These are phyloP conservation scores for Russula compacta DNA, from an alignment of 768 basidiomycete genomes.

Conservation along the genomic window DNA sequence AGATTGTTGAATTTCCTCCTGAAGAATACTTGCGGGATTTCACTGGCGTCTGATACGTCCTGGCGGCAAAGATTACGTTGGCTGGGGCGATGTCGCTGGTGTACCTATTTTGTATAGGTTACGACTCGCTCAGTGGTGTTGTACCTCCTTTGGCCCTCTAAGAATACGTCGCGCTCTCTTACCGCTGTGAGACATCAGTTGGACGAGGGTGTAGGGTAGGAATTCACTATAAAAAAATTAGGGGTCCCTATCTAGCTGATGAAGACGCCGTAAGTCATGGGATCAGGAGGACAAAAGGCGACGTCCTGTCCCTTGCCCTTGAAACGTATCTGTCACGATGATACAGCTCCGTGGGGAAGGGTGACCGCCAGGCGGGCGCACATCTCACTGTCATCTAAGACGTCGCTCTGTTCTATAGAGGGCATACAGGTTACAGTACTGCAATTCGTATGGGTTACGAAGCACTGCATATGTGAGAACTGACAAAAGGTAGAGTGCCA, in stretches of 20 bases:
- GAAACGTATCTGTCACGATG: not conserved
- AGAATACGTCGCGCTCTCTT: not conserved
- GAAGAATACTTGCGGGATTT: constrained; percentile 26
- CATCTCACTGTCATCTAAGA: not conserved
- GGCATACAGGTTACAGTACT: not conserved
- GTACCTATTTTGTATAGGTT: not conserved
- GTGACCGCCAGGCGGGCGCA: not conserved
- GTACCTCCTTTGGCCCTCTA: not conserved
- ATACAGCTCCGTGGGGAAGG: not conserved
- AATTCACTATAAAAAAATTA: not conserved
- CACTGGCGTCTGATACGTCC: constrained; percentile 22
- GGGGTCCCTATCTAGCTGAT: not conserved
- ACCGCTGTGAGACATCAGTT: not conserved
- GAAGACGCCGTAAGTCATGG: not conserved
- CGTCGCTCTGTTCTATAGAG: not conserved
- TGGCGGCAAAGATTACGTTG: not conserved
- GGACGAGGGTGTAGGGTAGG: not conserved
- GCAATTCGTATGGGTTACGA: not conserved
- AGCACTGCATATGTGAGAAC: not conserved
- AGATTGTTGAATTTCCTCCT: not conserved
- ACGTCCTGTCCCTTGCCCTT: not conserved
- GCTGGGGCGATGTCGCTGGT: not conserved
- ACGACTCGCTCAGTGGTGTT: not conserved
- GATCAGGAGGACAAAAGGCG: not conserved
- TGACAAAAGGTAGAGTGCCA: too few species aligned